phyloP scores from a whole-genome alignment of 2,329 filamentous ascomycete genomes.

The Arthrinium puccinioides region DNA sequence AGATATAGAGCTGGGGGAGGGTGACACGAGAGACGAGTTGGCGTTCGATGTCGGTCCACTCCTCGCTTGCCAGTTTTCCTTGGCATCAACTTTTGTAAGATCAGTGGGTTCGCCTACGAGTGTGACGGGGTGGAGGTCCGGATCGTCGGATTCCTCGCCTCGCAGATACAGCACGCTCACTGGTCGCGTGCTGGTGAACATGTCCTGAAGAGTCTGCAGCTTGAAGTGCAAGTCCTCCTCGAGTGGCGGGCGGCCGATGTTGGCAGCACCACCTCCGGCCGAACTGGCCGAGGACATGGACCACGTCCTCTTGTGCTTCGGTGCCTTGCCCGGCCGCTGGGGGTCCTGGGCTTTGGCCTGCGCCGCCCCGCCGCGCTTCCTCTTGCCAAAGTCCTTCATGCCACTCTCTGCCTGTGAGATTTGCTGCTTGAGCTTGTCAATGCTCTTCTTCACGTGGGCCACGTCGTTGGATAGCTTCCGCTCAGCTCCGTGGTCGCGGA shows the following conservation, averaged over 20 bases:
- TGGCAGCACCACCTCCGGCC: conserved; percentile 34
- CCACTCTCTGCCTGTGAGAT: conserved; percentile 70
- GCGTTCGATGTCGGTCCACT: conserved; percentile 52
- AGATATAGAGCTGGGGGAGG: conserved; percentile 59
- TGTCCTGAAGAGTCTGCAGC: conserved; percentile 71
- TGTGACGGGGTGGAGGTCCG: conserved; percentile 69
- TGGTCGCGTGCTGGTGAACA: conserved; percentile 79
- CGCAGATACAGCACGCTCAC: conserved; percentile 72
- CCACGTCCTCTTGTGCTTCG: conserved; percentile 91
- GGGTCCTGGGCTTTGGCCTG: conserved; percentile 36
- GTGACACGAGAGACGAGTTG: conserved; percentile 56
- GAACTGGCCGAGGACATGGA: conserved; percentile 80
- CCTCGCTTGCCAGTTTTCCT: conserved; percentile 45
- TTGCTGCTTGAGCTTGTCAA: conserved; percentile 93
- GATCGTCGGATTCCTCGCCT: conserved; percentile 72
- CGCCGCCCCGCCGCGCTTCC: conserved; percentile 45
- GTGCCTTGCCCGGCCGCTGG: conserved; percentile 69
- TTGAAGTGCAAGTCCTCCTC: conserved; percentile 77
- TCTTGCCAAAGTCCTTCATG: conserved; percentile 59
- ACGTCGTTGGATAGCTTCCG: conserved; percentile 92
- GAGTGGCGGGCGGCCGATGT: conserved; percentile 44
- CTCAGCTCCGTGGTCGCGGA: conserved; percentile 92
- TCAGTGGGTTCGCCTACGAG: conserved; percentile 62
- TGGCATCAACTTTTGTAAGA: conserved; percentile 43
- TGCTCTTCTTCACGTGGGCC: conserved; percentile 90